Base-by-base conservation (phyloP, 176 grass and related monocot species). In the Poa annua region DNA sequence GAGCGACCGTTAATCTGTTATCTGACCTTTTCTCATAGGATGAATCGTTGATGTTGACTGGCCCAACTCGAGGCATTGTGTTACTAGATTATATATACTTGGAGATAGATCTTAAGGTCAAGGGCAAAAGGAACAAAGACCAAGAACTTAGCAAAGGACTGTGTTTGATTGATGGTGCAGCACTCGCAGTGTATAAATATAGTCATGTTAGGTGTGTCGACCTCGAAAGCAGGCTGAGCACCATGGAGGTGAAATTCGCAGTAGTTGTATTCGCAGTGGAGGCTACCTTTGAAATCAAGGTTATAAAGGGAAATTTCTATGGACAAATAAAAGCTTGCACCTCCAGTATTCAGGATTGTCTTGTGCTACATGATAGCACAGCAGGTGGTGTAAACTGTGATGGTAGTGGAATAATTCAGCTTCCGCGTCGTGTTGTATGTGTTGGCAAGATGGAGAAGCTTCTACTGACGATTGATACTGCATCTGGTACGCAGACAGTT, bases 281-380 rank as follows among this genome's bases (percentile, higher is more conserved):
- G 50, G 49, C 50, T 55, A 38, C 73, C 33, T 11, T 76, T 76
- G 73, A 76, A 76, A 55, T 76, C 73, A 76, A 76, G 73, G 32
- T 76, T 76, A 4, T 76, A 4, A 34, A 35, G 11, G 72, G 72
- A 35, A 33, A 20, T 54, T 76, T 76, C 73, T 2, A 3, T 55
- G 26, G 73, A 14, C 32, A 76, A 55, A 54, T 76, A 32, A 35
- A 32, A 21, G 73, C 73, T 20, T 76, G 19, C 73, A 55, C 73
- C 16, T 14, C 29, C 32, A 38, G 8, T 0, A 76, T 76, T n/a
- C 73, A 76, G 51, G 73, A 76, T 38, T 1, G 2, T 2, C 10
- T 76, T 14, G 5, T 55, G 2, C 16, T 76, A 12, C 50, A 53
- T 55, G 73, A 76, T 55, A 55, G 19, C 50, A 76, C 1, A 21